Evolutionary conservation across 352 stramenopile genomes (phyloP).

Genomic region (Phytophthora syringae): DNA sequence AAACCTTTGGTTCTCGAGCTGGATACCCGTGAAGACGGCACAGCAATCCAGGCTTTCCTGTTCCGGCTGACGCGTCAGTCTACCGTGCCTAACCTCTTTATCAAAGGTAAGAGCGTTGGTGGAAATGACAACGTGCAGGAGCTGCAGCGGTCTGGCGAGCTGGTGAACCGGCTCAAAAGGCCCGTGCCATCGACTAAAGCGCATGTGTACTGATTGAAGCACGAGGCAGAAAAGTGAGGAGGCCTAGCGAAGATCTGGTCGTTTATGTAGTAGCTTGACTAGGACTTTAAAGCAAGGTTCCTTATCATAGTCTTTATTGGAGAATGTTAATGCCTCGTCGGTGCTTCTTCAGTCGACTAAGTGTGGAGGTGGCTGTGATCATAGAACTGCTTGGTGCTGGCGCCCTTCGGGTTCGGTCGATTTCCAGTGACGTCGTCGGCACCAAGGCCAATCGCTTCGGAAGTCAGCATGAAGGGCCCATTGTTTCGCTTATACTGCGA

Average conservation of each 20-base stretch:
- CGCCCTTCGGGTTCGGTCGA: slow-evolving; percentile 68
- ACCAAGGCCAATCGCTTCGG: slow-evolving; percentile 67
- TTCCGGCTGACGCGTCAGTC: slow-evolving; percentile 92
- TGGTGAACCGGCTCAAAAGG: slow-evolving; percentile 90
- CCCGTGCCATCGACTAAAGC: slow-evolving; percentile 56
- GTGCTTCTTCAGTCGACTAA: slow-evolving; percentile 8
- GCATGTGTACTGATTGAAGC: slow-evolving; percentile 3
- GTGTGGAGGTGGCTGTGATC: slow-evolving; percentile 80
- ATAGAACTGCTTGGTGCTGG: slow-evolving; percentile 87
- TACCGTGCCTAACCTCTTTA: slow-evolving; percentile 98
- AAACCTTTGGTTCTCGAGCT: slow-evolving; percentile 80
- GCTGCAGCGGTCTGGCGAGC: slow-evolving; percentile 85
- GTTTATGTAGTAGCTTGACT: too few relatives aligned
- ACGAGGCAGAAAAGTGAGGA: slow-evolving; percentile 1
- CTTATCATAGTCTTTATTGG: slow-evolving; percentile 1
- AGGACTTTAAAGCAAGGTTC: too few relatives aligned
- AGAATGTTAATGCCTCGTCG: neutral
- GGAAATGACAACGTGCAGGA: slow-evolving; percentile 94
- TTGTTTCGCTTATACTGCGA: slow-evolving; percentile 84
- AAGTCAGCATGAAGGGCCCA: slow-evolving; percentile 81
- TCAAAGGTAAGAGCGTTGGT: slow-evolving; percentile 95
- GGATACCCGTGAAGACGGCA: slow-evolving; percentile 87
- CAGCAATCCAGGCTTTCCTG: slow-evolving; percentile 92
- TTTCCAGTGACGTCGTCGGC: slow-evolving; percentile 71
- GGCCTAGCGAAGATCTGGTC: too few relatives aligned